phyloP scores from a whole-genome alignment of 2,329 filamentous ascomycete genomes.

The Chrysosphaeria jannelii region DNA sequence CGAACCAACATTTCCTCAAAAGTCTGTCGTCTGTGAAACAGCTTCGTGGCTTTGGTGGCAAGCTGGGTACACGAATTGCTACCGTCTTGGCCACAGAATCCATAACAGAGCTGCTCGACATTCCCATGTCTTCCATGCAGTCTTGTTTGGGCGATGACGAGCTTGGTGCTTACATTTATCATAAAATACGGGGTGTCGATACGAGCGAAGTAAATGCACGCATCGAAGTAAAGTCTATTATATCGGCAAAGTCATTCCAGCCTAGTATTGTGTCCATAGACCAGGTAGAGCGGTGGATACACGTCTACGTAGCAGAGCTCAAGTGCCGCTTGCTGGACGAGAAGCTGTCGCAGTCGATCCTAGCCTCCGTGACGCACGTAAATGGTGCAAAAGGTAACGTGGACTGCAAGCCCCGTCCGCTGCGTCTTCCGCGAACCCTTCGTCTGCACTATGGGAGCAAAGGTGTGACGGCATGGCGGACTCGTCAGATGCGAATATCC shows the following conservation, averaged over 20 bases:
- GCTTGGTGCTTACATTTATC: slow-evolving; percentile 61
- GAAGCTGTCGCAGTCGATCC: too few species aligned
- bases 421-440: slow-evolving; percentile 57
- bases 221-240: slow-evolving; percentile 89
- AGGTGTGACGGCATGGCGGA: slow-evolving; percentile 15
- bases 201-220: slow-evolving; percentile 65
- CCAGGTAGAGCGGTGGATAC: slow-evolving; percentile 58
- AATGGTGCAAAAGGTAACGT: too few species aligned
- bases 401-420: too few species aligned
- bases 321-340: slow-evolving; percentile 74
- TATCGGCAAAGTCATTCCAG: slow-evolving; percentile 83
- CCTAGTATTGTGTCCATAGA: slow-evolving; percentile 52
- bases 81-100: slow-evolving; percentile 56
- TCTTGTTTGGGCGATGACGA: slow-evolving; percentile 45
- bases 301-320: slow-evolving; percentile 79
- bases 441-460: slow-evolving; percentile 39
- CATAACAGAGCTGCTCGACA: slow-evolving; percentile 41
- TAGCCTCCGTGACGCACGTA: too few species aligned
- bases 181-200: slow-evolving; percentile 63
- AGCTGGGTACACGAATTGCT: slow-evolving; percentile 65
- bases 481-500: slow-evolving; percentile 47
- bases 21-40: slow-evolving; percentile 87
- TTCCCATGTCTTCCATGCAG: slow-evolving; percentile 49
- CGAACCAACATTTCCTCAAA: slow-evolving; percentile 46
- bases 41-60: slow-evolving; percentile 82